Percentiles rank a stretch among this genome's conserved stretches.
These are phyloP conservation scores for Melampsora americana DNA, from an alignment of 1,284 basidiomycete species.

Conservation along the genomic window DNA sequence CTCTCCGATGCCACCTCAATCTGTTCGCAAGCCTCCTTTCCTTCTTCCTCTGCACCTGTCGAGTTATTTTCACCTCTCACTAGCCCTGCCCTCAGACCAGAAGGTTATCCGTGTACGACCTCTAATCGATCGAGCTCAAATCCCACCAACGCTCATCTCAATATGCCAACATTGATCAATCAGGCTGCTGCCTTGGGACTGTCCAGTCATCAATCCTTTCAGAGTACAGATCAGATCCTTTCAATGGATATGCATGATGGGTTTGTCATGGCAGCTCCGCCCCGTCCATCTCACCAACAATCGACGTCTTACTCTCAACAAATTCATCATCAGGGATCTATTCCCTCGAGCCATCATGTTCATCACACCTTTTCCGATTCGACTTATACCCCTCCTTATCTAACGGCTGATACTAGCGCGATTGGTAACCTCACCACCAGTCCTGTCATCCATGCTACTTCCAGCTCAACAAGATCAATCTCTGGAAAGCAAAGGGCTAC, in stretches of 20 bases:
- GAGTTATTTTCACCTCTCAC: slow-evolving; percentile 63
- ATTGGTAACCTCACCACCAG: neutral
- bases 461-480: neutral
- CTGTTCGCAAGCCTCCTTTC: slow-evolving; percentile 46
- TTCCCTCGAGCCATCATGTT: neutral
- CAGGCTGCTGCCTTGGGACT: slow-evolving; percentile 50
- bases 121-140: slow-evolving; percentile 49
- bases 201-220: slow-evolving; percentile 15
- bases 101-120: slow-evolving; percentile 49
- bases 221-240: neutral
- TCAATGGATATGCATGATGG: neutral
- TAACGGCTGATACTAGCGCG: neutral
- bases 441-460: neutral
- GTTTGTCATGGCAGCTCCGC: neutral
- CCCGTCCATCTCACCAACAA: neutral
- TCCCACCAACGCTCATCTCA: slow-evolving; percentile 47
- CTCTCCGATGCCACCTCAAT: slow-evolving; percentile 45
- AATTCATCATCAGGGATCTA: slow-evolving; percentile 1
- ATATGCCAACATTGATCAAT: slow-evolving; percentile 43
- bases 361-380: neutral
- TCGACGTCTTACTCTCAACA: neutral
- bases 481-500: slow-evolving; percentile 21
- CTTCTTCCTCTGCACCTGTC: slow-evolving; percentile 51
- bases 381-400: neutral
- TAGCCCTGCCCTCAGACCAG: slow-evolving; percentile 61